Evolutionary conservation across 257 asterid genomes (phyloP).

Genomic region (Fraxinus quadrangulata): DNA sequence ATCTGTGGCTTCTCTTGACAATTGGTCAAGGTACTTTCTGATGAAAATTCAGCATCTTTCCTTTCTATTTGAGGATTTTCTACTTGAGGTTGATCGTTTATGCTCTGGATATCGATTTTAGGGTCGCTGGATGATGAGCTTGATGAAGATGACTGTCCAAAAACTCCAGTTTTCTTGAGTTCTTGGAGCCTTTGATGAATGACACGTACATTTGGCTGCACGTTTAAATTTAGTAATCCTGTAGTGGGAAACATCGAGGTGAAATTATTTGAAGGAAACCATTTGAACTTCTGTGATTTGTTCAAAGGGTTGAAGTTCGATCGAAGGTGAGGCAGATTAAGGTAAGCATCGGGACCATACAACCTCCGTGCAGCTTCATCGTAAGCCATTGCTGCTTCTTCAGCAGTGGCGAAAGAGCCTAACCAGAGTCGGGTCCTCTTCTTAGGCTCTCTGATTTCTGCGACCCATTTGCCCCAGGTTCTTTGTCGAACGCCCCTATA

Average conservation of each 20-base stretch:
- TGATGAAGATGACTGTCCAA: constrained; percentile 49
- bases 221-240: constrained; percentile 76
- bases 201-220: constrained; percentile 87
- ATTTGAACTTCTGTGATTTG: constrained; percentile 86
- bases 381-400: constrained; percentile 97
- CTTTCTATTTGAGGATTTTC: constrained; percentile 29
- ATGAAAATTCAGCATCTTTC: constrained; percentile 39
- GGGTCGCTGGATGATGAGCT: constrained; percentile 54
- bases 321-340: constrained; percentile 81
- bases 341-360: constrained; percentile 92
- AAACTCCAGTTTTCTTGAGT: constrained; percentile 59
- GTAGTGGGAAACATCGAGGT: constrained; percentile 51
- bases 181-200: constrained; percentile 91
- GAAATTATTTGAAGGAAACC: constrained; percentile 68
- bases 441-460: constrained; percentile 92
- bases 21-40: constrained; percentile 31
- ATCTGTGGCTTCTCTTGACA: constrained; percentile 77
- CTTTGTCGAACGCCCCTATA: constrained; percentile 92
- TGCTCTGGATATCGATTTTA: constrained; percentile 29
- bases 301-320: constrained; percentile 77
- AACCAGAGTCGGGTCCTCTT: constrained; percentile 89
- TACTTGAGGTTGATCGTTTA: constrained; percentile 31
- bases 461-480: constrained; percentile 98
- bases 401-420: constrained; percentile 91
- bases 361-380: constrained; percentile 93